Base-by-base conservation (phyloP, 1,284 basidiomycete species). In the Austroboletus niveus region DNA sequence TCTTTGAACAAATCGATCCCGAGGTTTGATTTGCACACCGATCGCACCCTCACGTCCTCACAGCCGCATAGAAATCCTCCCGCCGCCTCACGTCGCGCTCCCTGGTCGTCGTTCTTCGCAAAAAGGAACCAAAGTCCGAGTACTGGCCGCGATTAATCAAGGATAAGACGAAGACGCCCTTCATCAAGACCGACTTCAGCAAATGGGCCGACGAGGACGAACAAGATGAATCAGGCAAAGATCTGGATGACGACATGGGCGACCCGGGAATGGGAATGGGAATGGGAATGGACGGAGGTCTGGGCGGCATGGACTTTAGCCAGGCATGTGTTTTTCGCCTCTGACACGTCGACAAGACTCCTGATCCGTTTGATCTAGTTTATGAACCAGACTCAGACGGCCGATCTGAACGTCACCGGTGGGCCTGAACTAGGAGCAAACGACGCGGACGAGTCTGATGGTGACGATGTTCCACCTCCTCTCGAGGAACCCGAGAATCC, bases 191-290 rank as follows among this genome's bases (percentile, higher is more conserved):
- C 45, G 92, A 96, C 72, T 96, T 94, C 69, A 76, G 78, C 64
- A 94, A 90, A 73, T 97, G 93, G 93, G 88, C 89, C 47, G 94
- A 96, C 67, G 94, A 97, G 75, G 94, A 97, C 66, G 94, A 97
- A 71, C 94, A 97, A 74, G 88, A 92, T 32, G 87, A 77, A 45
- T 63, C 64, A 8, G 70, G 4, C 15, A 4, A 10, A 5, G 12
- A 64, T 40, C 55, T 73, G 0, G 78, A 79, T 9, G 80, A 80
- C 0, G 79, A 79, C 9, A 51, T 69, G 10, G 55, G 43, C 34
- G 72, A 70, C 12, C 9, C 12, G 63, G 72, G 67, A 29, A 69
- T 74, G 64, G 50, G 35, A 17, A 78, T 82, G 70, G 74, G 87
- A 71, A 76, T 89, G 32, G 14, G 32, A 9, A 14, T 9, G 10